phyloP scores from a whole-genome alignment of 1,139 yeast species.

The Barnettozyma hawaiiensis region DNA sequence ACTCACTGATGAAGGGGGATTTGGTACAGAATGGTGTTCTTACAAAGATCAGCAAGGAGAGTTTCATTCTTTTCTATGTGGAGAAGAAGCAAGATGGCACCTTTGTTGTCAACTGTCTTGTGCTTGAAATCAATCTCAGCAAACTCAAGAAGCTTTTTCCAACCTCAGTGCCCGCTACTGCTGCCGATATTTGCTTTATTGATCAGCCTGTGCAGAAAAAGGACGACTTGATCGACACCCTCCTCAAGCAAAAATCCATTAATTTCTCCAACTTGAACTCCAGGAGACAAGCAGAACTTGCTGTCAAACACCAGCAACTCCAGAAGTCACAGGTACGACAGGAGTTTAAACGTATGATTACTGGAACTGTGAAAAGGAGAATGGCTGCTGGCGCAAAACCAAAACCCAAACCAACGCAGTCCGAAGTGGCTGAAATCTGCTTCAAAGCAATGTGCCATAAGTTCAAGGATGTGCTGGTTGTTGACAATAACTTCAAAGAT shows the following conservation, averaged over 20 bases:
- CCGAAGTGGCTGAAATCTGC: slow-evolving; percentile 24
- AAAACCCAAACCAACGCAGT: slow-evolving; percentile 13
- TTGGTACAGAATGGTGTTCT: slow-evolving; percentile 16
- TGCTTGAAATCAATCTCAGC: slow-evolving; percentile 15
- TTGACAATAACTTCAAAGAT: slow-evolving; percentile 7
- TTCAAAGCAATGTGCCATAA: slow-evolving; percentile 20
- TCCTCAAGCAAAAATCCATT: slow-evolving; percentile 14
- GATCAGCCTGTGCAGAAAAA: slow-evolving; percentile 17
- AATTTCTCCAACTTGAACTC: slow-evolving; percentile 15
- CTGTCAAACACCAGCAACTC: slow-evolving; percentile 18
- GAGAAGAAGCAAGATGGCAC: slow-evolving; percentile 11
- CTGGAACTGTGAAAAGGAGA: slow-evolving; percentile 13
- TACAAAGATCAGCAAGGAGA: slow-evolving; percentile 9
- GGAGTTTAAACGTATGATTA: slow-evolving; percentile 16
- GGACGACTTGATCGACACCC: slow-evolving; percentile 23
- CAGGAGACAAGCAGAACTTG: slow-evolving; percentile 16
- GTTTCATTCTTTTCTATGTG: slow-evolving; percentile 19
- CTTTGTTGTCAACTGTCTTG: slow-evolving; percentile 17
- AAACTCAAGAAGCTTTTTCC: slow-evolving; percentile 12
- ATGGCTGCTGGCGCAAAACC: slow-evolving; percentile 13
- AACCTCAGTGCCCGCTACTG: slow-evolving; percentile 3
- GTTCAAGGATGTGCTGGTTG: slow-evolving; percentile 13
- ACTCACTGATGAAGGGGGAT: slow-evolving; percentile 12
- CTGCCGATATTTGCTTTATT: slow-evolving; percentile 13
- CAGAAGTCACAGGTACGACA: slow-evolving; percentile 14